Evolutionary conservation across 257 asterid genomes (phyloP).

Genomic region (Jaltomata sinuosa): DNA sequence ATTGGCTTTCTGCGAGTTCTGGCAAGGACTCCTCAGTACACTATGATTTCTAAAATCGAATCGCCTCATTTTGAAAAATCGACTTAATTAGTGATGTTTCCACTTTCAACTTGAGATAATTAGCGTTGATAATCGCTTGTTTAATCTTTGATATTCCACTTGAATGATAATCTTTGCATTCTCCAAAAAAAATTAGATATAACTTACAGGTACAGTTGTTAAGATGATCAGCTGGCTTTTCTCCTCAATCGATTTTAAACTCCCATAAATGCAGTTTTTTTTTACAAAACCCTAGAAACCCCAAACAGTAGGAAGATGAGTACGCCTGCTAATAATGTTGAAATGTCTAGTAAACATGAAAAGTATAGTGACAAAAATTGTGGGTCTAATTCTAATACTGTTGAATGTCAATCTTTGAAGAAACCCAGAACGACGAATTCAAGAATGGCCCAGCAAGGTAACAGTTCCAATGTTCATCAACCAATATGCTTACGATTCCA

Average conservation of each 20-base stretch:
- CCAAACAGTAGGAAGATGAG: background rate
- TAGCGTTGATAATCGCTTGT: no score
- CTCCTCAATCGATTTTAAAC: background rate
- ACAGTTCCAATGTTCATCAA: conserved; percentile 6
- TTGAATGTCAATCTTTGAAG: background rate
- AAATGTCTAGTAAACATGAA: background rate
- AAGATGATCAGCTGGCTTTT: background rate
- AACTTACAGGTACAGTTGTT: background rate
- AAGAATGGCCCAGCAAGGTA: conserved; percentile 12
- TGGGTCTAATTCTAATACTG: background rate
- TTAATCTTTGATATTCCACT: background rate
- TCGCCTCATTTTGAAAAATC: background rate
- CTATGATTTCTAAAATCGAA: background rate
- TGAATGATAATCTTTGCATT: background rate
- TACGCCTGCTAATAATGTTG: background rate
- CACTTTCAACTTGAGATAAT: no score
- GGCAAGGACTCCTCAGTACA: background rate
- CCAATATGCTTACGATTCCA: conserved; percentile 23
- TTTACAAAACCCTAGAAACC: background rate
- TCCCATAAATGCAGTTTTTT: background rate
- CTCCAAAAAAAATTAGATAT: background rate
- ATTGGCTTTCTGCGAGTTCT: background rate
- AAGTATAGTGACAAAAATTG: background rate
- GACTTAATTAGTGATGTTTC: background rate
- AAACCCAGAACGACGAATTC: conserved; percentile 5